A percentile compares a stretch with the other conserved stretches of the same genome.
Conservation (phyloP, 2,329 filamentous ascomycete species). For the Trichophyton verrucosum region DNA sequence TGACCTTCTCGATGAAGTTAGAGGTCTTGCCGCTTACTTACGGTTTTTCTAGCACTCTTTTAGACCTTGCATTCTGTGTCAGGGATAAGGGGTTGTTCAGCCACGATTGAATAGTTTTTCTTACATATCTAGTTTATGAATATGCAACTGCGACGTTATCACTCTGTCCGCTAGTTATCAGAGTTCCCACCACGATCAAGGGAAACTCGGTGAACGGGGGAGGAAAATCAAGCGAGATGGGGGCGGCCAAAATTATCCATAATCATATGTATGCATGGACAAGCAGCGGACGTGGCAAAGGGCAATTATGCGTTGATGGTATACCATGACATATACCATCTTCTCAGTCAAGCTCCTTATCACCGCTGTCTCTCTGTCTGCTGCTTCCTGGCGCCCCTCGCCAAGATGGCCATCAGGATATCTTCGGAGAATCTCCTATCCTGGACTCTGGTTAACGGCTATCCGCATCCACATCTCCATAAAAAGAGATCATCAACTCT, state of each 20-base stretch:
- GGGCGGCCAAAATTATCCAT: not conserved
- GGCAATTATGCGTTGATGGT: not conserved
- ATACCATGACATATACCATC: not conserved
- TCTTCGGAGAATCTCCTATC: not conserved
- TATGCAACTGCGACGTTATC: slow-evolving; percentile 1
- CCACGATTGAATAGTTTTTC: not conserved
- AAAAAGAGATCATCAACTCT: not conserved
- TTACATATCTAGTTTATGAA: not conserved
- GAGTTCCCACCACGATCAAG: not conserved
- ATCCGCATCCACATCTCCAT: not conserved
- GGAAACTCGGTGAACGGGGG: not conserved
- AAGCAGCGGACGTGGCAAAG: not conserved
- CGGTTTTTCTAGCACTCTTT: not conserved
- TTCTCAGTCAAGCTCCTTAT: not conserved
- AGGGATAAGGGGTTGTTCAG: not conserved
- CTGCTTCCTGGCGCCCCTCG: not conserved
- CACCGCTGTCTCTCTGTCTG: not conserved
- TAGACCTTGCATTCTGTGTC: not conserved
- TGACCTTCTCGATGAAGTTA: slow-evolving; percentile 2
- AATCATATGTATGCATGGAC: not conserved
- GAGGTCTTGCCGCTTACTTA: not conserved
- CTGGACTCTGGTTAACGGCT: not conserved
- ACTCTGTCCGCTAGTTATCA: not conserved
- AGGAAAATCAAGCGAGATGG: not conserved
- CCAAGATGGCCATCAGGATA: not conserved